These are phyloP conservation scores for Crucibulum cyathiforme DNA, from an alignment of 1,284 basidiomycete species.

Conservation along the genomic window DNA sequence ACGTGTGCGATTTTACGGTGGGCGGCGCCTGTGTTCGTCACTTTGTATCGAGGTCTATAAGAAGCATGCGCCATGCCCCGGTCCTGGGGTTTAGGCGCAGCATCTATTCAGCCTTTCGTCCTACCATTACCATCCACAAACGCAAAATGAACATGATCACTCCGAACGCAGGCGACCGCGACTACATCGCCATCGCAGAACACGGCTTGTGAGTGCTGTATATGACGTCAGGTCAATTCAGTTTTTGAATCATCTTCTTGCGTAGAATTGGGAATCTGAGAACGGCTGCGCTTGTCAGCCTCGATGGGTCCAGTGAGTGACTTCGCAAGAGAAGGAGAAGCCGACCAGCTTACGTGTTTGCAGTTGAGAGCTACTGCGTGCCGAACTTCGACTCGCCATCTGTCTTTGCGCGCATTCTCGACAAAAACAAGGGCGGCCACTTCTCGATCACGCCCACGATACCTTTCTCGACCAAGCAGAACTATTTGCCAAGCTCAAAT, in stretches of 20 bases:
- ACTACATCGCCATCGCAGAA: conserved; percentile 72
- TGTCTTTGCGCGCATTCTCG: conserved; percentile 86
- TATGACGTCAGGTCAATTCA: conserved; percentile 5
- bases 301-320: conserved; percentile 77
- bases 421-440: conserved; percentile 92
- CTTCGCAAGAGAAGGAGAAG: background rate
- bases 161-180: conserved; percentile 47
- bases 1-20: too few relatives aligned
- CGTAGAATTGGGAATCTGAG: conserved; percentile 79
- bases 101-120: too few relatives aligned
- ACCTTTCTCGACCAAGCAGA: conserved; percentile 79
- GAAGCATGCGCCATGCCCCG: background rate
- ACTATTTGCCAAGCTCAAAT: too few relatives aligned
- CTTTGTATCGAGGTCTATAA: background rate
- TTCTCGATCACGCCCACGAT: conserved; percentile 82
- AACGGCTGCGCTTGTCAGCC: conserved; percentile 81
- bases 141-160: conserved; percentile 46
- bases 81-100: background rate
- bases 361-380: conserved; percentile 88
- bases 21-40: too few relatives aligned
- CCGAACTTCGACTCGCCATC: conserved; percentile 94
- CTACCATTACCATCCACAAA: background rate
- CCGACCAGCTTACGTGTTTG: background rate
- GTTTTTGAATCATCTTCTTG: conserved; percentile 1
- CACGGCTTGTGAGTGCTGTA: conserved; percentile 66